Base-by-base conservation (phyloP, 768 basidiomycete species). In the Pleurotus djamor region DNA sequence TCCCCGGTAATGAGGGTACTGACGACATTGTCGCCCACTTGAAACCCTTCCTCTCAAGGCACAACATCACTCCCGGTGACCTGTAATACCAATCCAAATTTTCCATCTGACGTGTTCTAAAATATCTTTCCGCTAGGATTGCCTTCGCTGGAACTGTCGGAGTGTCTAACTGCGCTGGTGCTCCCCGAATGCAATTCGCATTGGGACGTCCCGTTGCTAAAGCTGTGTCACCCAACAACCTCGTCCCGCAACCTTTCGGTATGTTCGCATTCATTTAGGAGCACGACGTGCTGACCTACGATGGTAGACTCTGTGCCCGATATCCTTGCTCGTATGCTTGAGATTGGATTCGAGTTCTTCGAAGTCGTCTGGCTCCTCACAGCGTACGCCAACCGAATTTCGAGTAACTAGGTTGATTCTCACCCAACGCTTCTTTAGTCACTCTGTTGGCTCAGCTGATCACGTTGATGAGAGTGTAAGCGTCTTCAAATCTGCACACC, bases 71-170 rank as follows among this genome's bases (percentile, higher is more conserved):
- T 9, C 61, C 76, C 16, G 81, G 79, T 43, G 82, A 83, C 67
- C 76, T 83, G 80, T 82, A 59, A 52, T 74, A 67, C 8, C 51
- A 8, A 35, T 10, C 12, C 48, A 3, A 28, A 52, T 34, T 21
- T 52, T 6, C 16, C 4, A 21, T n/a, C 13, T 4, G 36, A 14
- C 17, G 21, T 38, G 17, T 13, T 41, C 14, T 3, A 59, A 38
- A n/a, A 43, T 14, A n/a, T 17, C 10, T 21, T 2, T 60, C 52
- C 33, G 48, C 9, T 55, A 77, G 75, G 64, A 76, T 83, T 48
- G 76, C 79, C 57, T 77, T 82, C 60, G 80, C 80, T 10, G 77
- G 69, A 9, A 77, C 79, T 1, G 74, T 78, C 41, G 76, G 73
- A 48, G 66, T 76, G 9, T 65, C 67, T 35, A 79, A 78, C 57